Conservation (phyloP, 1,284 basidiomycete species). For the Apiotrichum veenhuisii region DNA sequence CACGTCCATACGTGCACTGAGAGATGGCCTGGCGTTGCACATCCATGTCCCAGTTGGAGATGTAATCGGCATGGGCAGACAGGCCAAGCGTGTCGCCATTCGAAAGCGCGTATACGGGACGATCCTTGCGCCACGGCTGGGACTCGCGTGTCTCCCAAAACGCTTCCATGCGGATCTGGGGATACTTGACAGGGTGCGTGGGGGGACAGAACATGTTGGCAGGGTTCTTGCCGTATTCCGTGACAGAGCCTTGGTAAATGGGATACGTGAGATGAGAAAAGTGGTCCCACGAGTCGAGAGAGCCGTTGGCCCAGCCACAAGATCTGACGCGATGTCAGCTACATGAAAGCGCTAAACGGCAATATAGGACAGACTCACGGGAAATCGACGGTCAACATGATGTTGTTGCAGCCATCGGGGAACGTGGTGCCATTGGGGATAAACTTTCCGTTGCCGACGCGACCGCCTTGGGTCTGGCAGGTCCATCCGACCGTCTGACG, state of each 20-base stretch:
- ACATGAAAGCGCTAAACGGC: too few species aligned
- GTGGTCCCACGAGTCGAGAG: slow-evolving; percentile 36
- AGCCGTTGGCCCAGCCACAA: slow-evolving; percentile 34
- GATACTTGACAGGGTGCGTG: slow-evolving; percentile 38
- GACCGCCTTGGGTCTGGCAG: neutral
- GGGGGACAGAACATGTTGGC: slow-evolving; percentile 28
- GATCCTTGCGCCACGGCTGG: slow-evolving; percentile 12
- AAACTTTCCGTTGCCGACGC: slow-evolving; percentile 14
- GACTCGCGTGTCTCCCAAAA: slow-evolving; percentile 4
- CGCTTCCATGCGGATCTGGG: slow-evolving; percentile 38
- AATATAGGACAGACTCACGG: too few species aligned
- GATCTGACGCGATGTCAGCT: too few species aligned
- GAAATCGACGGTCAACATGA: slow-evolving; percentile 32
- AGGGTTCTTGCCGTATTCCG: slow-evolving; percentile 17
- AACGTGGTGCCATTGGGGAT: slow-evolving; percentile 36
- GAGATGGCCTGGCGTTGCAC: neutral
- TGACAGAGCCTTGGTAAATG: slow-evolving; percentile 11
- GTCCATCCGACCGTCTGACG: too few species aligned
- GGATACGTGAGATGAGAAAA: slow-evolving; percentile 45
- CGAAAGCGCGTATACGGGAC: slow-evolving; percentile 25
- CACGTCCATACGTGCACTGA: slow-evolving; percentile 12
- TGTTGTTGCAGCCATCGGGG: slow-evolving; percentile 26
- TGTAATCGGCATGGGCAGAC: slow-evolving; percentile 41
- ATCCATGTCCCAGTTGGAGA: slow-evolving; percentile 25
- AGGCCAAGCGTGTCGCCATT: slow-evolving; percentile 40